These are phyloP conservation scores for Cronartium quercuum DNA, from an alignment of 1,284 basidiomycete genomes.

Conservation along the genomic window DNA sequence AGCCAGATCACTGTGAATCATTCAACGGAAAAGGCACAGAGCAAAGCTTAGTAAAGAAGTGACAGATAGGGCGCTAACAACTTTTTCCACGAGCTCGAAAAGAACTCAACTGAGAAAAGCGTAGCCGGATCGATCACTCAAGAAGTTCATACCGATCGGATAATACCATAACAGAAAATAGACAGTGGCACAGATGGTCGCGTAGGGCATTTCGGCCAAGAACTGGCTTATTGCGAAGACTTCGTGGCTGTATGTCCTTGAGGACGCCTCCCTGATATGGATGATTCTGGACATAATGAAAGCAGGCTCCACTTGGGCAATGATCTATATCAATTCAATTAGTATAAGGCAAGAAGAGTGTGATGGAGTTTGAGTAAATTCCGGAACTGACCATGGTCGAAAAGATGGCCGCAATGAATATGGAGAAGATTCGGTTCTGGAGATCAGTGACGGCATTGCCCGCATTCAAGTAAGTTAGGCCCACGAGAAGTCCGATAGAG, in stretches of 20 bases:
- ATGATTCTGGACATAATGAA: conserved; percentile 72
- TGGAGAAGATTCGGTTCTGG: conserved; percentile 41
- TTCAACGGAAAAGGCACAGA: background rate
- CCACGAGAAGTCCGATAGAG: conserved; percentile 42
- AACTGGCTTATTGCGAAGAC: conserved; percentile 78
- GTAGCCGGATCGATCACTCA: conserved; percentile 10
- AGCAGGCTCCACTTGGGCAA: conserved; percentile 73
- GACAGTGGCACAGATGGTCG: conserved; percentile 60
- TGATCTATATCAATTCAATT: conserved; percentile 64
- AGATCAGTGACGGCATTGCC: conserved; percentile 37
- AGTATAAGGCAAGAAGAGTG: conserved; percentile 48
- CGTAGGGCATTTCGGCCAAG: conserved; percentile 71
- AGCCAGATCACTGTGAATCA: conserved; percentile 26
- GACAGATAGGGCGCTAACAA: background rate
- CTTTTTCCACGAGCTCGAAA: too few relatives aligned
- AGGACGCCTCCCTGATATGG: conserved; percentile 61
- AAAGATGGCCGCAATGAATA: conserved; percentile 38
- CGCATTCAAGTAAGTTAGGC: conserved; percentile 41
- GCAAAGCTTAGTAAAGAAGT: conserved; percentile 10
- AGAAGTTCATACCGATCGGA: conserved; percentile 6
- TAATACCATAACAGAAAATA: conserved; percentile 60
- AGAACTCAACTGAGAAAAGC: conserved; percentile 41
- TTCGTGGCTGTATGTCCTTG: conserved; percentile 65
- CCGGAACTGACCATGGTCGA: conserved; percentile 39
- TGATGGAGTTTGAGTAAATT: conserved; percentile 49